Conservation (phyloP, 2,329 filamentous ascomycete species). For the Fusarium robinianum region DNA sequence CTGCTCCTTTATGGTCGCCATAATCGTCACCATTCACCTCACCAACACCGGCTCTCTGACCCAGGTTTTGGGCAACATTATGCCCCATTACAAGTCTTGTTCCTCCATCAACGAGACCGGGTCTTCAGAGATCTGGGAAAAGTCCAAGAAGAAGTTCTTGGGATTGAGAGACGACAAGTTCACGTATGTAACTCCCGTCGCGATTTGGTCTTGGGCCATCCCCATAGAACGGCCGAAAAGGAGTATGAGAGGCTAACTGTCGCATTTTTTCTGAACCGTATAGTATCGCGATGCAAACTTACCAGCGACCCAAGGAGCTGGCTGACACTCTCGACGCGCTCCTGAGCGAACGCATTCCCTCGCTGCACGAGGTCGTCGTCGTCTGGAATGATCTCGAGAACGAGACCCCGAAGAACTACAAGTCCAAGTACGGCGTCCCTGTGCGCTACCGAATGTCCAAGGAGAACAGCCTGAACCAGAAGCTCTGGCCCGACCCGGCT, state of each 20-base stretch:
- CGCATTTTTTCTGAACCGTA: too few species aligned
- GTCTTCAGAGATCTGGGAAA: conserved; percentile 26
- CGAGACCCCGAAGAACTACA: conserved; percentile 36
- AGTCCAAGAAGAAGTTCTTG: conserved; percentile 32
- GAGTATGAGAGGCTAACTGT: too few species aligned
- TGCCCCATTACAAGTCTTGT: conserved; percentile 25
- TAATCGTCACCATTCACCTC: conserved; percentile 22
- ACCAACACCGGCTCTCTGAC: conserved; percentile 24
- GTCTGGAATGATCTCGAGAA: conserved; percentile 46
- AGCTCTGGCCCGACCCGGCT: conserved; percentile 43
- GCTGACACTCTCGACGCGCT: conserved; percentile 38
- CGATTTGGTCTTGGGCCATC: not conserved
- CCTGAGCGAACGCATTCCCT: conserved; percentile 40
- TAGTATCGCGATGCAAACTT: conserved; percentile 47
- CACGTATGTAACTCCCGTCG: conserved; percentile 32
- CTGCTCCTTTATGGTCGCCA: conserved; percentile 14
- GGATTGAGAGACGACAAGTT: conserved; percentile 39
- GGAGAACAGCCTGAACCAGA: conserved; percentile 45
- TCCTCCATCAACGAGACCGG: conserved; percentile 21
- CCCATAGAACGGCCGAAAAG: not conserved
- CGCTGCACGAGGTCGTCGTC: conserved; percentile 45
- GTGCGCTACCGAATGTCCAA: conserved; percentile 43
- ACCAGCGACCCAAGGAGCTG: conserved; percentile 43
- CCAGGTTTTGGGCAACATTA: conserved; percentile 22
- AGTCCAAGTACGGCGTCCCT: conserved; percentile 38